Evolutionary conservation across 2,329 filamentous ascomycete genomes (phyloP), one percentile per base, ranked within the genome.

Genomic region (Xylariales sp.): DNA sequence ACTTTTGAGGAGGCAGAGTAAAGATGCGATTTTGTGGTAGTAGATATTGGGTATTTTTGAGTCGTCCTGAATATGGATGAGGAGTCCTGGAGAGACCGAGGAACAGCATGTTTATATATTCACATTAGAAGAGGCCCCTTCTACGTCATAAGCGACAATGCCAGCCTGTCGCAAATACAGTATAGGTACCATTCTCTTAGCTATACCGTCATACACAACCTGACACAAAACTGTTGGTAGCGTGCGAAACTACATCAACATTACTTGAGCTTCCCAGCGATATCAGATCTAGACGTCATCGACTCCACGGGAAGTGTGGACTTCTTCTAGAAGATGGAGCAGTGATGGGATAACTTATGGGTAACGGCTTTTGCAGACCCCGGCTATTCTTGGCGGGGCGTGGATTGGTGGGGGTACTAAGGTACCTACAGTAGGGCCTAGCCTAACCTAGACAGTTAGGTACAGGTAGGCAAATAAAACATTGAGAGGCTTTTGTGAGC

Each of bases 121-220:
- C 52, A 30, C 55, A 1, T 18, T 9, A 12, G 9, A 5, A 10
- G 8, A 63, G 12, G 32, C 4, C 36, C 4, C 36, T 23, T 9
- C 50, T 73, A 75, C 73, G 72, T 75, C 73, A 75, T 75, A 23
- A 34, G 45, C 4, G 48, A 49, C 49, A 3, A 68, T 50, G 59
- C 14, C n/a, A 57, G n/a, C 23, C 46, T 14, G 43, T 28, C 5
- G 4, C 3, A 39, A 9, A 64, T 64, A 64, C 61, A 56, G 50
- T 62, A 54, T 58, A 23, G 23, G 2, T 23, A 36, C n/a, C 23
- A 34, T 5, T 32, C 12, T 18, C 7, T 36, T 12, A 14, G 16
- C 39, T 53, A 34, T 45, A 53, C 36, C 39, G 30, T 60, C 48
- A 43, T 36, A 36, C n/a, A 23, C 45, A 56, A 32, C 39, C 12